These are phyloP conservation scores for Eucalyptus guilfoylei DNA, from an alignment of 345 rosid species.

Conservation along the genomic window DNA sequence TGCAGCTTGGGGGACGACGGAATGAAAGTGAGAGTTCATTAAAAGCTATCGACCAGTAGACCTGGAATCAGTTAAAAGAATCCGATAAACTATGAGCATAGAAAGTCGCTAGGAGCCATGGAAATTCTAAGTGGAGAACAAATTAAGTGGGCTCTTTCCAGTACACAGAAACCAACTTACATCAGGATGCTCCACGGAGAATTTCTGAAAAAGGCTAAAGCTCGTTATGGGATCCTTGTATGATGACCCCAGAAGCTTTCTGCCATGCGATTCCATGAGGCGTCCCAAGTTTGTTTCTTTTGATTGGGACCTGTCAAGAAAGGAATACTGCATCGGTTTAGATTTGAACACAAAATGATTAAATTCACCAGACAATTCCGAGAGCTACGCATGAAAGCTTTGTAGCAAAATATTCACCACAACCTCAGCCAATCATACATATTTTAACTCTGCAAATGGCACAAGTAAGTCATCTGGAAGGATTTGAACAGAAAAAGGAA, in stretches of 20 bases:
- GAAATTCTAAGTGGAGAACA: neutral
- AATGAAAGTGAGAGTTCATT: conserved; percentile 60
- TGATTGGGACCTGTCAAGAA: conserved; percentile 28
- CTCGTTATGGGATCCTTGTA: conserved; percentile 75
- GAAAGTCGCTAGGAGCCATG: neutral
- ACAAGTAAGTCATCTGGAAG: neutral
- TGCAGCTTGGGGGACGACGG: conserved; percentile 47
- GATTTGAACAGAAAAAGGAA: neutral
- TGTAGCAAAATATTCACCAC: neutral
- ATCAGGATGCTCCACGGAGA: conserved; percentile 53
- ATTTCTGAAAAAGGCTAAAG: conserved; percentile 46
- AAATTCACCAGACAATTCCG: neutral
- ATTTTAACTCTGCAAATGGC: neutral
- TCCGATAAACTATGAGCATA: neutral
- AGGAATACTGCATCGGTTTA: neutral
- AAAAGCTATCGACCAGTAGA: conserved; percentile 53
- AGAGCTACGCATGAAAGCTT: neutral
- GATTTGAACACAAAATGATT: neutral
- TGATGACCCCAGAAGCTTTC: conserved; percentile 48
- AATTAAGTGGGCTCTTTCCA: neutral
- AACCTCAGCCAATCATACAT: neutral
- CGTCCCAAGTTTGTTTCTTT: conserved; percentile 60
- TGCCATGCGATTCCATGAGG: conserved; percentile 57
- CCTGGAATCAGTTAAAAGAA: conserved; percentile 21
- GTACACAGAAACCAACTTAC: conserved; percentile 9